phyloP scores from a whole-genome alignment of 1,284 basidiomycete genomes.

The Ustilago esculenta region DNA sequence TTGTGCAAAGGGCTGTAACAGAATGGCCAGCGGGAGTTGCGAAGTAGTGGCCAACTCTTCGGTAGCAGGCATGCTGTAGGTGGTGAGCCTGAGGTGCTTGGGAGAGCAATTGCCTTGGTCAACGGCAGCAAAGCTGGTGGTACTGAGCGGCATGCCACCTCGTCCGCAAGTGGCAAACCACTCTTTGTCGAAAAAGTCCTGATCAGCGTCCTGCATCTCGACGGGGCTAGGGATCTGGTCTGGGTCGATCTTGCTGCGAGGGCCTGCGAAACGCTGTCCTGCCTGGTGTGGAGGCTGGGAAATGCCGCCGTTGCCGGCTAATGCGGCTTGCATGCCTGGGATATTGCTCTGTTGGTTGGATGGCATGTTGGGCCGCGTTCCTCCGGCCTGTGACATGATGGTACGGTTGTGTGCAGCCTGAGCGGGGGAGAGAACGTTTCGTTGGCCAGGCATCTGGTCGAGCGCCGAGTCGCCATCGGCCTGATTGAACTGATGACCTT shows the following conservation, averaged over 20 bases:
- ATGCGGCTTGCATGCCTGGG: slow-evolving; percentile 38
- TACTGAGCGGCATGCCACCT: slow-evolving; percentile 78
- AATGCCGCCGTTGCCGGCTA: slow-evolving; percentile 34
- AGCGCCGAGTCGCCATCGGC: slow-evolving; percentile 52
- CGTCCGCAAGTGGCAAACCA: slow-evolving; percentile 79
- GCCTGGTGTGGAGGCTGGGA: slow-evolving; percentile 69
- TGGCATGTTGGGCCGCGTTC: slow-evolving; percentile 27
- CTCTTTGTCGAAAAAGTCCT: slow-evolving; percentile 81
- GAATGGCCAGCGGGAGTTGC: slow-evolving; percentile 79
- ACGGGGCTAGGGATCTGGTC: slow-evolving; percentile 91
- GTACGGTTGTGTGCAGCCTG: slow-evolving; percentile 62
- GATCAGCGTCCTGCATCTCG: slow-evolving; percentile 83
- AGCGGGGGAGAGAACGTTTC: slow-evolving; percentile 57
- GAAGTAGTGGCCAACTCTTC: slow-evolving; percentile 83
- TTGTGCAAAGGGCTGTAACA: slow-evolving; percentile 91
- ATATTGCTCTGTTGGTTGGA: slow-evolving; percentile 37
- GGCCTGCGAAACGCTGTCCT: slow-evolving; percentile 70
- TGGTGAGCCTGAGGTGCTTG: slow-evolving; percentile 75
- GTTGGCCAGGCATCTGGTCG: slow-evolving; percentile 64
- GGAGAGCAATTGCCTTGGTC: slow-evolving; percentile 87
- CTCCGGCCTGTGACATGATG: slow-evolving; percentile 33
- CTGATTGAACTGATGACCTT: slow-evolving; percentile 37
- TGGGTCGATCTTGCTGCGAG: slow-evolving; percentile 84
- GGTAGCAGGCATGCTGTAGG: slow-evolving; percentile 80
- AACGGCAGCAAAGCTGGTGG: slow-evolving; percentile 85